These are phyloP conservation scores for Lichtheimia corymbifera DNA, from an alignment of 371 early-diverging fungal genomes.

Conservation along the genomic window DNA sequence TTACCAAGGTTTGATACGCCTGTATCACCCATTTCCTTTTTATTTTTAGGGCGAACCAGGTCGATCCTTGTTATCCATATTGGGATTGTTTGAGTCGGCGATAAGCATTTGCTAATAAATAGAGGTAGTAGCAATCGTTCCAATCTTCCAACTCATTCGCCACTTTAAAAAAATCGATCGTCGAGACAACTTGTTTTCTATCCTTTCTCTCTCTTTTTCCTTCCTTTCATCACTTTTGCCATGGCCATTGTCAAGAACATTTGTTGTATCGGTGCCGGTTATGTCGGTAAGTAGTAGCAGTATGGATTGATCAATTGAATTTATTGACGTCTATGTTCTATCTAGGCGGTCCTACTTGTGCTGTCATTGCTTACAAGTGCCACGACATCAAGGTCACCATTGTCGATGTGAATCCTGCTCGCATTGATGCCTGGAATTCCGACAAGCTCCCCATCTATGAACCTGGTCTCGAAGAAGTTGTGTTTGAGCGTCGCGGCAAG, in stretches of 20 bases:
- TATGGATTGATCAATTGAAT: not conserved
- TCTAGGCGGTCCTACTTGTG: constrained; percentile 92
- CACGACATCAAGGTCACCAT: constrained; percentile 89
- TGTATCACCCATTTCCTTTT: too few relatives aligned
- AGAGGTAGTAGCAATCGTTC: not conserved
- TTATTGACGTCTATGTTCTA: not conserved
- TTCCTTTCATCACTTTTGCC: constrained; percentile 5
- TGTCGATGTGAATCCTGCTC: constrained; percentile 74
- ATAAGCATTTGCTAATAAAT: constrained; percentile 8
- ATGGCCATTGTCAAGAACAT: constrained; percentile 60
- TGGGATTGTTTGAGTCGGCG: constrained; percentile 16
- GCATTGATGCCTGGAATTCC: constrained; percentile 91
- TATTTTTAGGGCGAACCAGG: not conserved
- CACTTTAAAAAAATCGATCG: not conserved
- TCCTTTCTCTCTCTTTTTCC: constrained; percentile 12
- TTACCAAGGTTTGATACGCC: too few relatives aligned
- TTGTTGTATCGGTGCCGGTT: constrained; percentile 94
- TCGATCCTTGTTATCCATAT: constrained; percentile 13
- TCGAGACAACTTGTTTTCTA: constrained; percentile 4
- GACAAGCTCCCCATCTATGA: constrained; percentile 87
- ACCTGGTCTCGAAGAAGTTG: constrained; percentile 87
- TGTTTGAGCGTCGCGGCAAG: constrained; percentile 67
- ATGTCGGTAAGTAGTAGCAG: constrained; percentile 72
- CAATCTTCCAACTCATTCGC: not conserved
- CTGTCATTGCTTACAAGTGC: constrained; percentile 91